Evolutionary conservation across 2,329 filamentous ascomycete species (phyloP).

Genomic region (Trichophyton verrucosum): DNA sequence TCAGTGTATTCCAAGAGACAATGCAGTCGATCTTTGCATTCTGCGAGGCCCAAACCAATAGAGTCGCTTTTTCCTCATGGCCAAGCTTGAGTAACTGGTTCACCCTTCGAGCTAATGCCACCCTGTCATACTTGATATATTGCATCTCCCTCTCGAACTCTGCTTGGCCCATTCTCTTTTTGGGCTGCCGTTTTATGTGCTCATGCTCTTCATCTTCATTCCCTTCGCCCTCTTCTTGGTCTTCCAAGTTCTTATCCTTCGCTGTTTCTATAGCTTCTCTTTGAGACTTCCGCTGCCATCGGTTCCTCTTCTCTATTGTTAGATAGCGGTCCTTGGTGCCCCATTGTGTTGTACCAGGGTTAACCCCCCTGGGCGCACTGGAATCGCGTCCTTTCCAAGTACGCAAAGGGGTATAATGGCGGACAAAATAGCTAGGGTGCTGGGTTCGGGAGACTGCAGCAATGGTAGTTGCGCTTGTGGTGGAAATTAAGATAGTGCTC

Average conservation of each 20-base stretch:
- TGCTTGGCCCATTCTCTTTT: slow-evolving; percentile 16
- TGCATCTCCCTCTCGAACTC: slow-evolving; percentile 45
- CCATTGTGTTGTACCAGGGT: not conserved
- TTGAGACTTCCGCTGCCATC: not conserved
- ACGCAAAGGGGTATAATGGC: not conserved
- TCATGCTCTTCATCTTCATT: not conserved
- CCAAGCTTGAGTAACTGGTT: slow-evolving; percentile 46
- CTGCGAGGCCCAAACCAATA: slow-evolving; percentile 53
- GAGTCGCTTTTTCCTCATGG: slow-evolving; percentile 53
- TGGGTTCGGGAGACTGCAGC: not conserved
- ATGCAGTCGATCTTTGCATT: slow-evolving; percentile 51
- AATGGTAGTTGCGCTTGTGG: not conserved
- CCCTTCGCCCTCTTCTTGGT: not conserved
- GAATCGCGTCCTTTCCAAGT: not conserved
- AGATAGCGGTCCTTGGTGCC: not conserved
- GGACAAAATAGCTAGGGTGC: not conserved
- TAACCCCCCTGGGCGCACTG: not conserved
- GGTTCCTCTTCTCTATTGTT: not conserved
- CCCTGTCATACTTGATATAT: slow-evolving; percentile 52
- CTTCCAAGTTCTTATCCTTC: not conserved
- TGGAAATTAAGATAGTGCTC: not conserved
- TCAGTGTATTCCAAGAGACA: slow-evolving; percentile 80
- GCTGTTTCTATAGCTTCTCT: not conserved
- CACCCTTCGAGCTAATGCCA: slow-evolving; percentile 59
- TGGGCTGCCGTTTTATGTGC: not conserved